Percentiles rank a stretch among this genome's conserved stretches.
Evolutionary conservation across 1,284 basidiomycete genomes (phyloP).

Genomic region (Ceratobasidium sp.): DNA sequence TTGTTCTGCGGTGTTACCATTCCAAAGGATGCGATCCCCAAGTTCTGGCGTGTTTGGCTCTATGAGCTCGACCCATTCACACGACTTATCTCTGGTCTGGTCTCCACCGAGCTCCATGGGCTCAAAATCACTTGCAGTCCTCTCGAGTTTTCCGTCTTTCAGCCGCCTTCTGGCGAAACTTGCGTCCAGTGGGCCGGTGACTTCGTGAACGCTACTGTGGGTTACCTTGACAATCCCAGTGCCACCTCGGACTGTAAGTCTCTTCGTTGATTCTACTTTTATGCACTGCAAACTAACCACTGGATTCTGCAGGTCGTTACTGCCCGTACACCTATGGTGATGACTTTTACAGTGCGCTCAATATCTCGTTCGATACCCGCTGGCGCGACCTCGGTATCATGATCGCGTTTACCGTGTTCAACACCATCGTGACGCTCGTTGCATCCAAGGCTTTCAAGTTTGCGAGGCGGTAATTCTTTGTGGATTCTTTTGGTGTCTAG

Average conservation of each 20-base stretch:
- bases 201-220: constrained; percentile 74
- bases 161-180: constrained; percentile 80
- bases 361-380: constrained; percentile 73
- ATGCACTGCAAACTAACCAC: not conserved
- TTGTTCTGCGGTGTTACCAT: constrained; percentile 87
- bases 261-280: not conserved
- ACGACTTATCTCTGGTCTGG: constrained; percentile 76
- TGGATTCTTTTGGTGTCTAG: too few relatives aligned
- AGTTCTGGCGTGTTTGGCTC: constrained; percentile 83
- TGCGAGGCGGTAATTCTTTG: constrained; percentile 66
- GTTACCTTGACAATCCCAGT: constrained; percentile 82
- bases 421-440: constrained; percentile 76
- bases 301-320: constrained; percentile 13
- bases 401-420: constrained; percentile 76
- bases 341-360: constrained; percentile 76
- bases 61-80: constrained; percentile 72
- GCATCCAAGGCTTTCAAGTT: constrained; percentile 83
- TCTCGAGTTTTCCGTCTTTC: constrained; percentile 76
- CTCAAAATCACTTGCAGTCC: constrained; percentile 74
- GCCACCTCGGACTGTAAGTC: constrained; percentile 73
- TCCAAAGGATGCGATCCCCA: constrained; percentile 59
- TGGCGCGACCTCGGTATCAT: constrained; percentile 84
- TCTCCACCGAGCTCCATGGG: constrained; percentile 85
- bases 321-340: constrained; percentile 65
- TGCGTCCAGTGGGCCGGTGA: constrained; percentile 78